Base-by-base conservation (phyloP, 2,329 filamentous ascomycete species). In the Nigrospora sphaerica region DNA sequence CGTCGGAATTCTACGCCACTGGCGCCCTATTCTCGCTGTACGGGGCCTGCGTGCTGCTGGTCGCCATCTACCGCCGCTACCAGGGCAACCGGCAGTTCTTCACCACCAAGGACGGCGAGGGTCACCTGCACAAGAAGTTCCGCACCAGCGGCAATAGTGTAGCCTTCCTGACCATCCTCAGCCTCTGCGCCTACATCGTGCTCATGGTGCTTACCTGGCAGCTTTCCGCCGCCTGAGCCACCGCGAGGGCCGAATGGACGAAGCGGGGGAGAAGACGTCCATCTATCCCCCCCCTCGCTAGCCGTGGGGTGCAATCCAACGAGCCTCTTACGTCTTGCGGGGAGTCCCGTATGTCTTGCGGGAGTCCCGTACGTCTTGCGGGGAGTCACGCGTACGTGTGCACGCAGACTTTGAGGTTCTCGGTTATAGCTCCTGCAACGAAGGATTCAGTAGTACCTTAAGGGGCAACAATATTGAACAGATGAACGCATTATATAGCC, bases 71-170 rank as follows among this genome's bases (percentile, higher is more conserved):
- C 67, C 80, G 93, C 48, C 82, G 93, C 45, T 88, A 91, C 61
- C 88, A 96, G 67, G 91, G 93, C 47, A 95, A 97, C 61, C 80
- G 83, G 53, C 92, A 97, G 67, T 97, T 98, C 70, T 97, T 97
- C 67, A 80, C 75, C 50, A 43, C 76, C 47, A 62, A 75, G 16
- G 77, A 62, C 46, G 51, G 57, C 39, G 57, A 67, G 37, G 69
- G 69, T 13, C 61, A 70, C 49, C 59, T 68, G 19, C 73, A 64
- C 52, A 74, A 70, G 58, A 80, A 75, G 59, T 85, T 85, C 54
- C 74, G 80, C 50, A 85, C 81, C 17, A 81, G 77, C 51, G 79
- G 80, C 23, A 81, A 82, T 57, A 81, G 76, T 44, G 80, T 85
- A 17, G 63, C 78, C 2, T 58, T 84, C 33, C 65, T 85, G 54